Evolutionary conservation across 129 eudicot species (phyloP).

Genomic region (Daucus carota): DNA sequence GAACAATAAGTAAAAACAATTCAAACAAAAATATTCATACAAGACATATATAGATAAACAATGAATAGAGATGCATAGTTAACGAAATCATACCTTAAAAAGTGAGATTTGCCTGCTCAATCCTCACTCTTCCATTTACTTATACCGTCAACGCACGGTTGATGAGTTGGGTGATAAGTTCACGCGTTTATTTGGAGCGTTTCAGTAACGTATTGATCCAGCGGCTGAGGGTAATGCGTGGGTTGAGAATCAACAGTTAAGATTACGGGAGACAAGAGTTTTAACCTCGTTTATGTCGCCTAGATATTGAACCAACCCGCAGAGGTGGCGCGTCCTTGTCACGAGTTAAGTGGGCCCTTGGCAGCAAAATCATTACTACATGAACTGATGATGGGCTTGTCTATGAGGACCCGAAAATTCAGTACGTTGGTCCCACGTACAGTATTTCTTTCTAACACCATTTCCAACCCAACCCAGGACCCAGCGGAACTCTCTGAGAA

Average conservation of each 20-base stretch:
- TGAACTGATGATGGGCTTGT: too few species aligned
- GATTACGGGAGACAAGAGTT: conserved; percentile 11
- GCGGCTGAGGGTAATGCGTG: neutral
- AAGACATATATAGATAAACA: neutral
- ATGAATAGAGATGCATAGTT: conserved; percentile 15
- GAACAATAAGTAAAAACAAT: neutral
- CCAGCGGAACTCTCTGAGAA: too few species aligned
- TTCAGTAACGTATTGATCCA: conserved; percentile 10
- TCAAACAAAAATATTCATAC: neutral
- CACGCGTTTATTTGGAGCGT: conserved; percentile 20
- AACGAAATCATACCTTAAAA: conserved; percentile 30
- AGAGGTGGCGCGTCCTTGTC: neutral
- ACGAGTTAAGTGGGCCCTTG: neutral
- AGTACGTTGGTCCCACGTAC: too few species aligned
- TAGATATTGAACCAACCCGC: neutral
- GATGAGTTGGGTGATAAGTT: neutral
- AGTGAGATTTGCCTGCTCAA: neutral
- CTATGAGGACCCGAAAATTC: too few species aligned
- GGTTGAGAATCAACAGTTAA: conserved; percentile 2
- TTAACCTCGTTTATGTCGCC: neutral
- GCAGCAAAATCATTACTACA: neutral
- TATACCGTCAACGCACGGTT: conserved; percentile 12
- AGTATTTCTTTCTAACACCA: too few species aligned
- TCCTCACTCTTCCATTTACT: conserved; percentile 1
- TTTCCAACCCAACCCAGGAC: too few species aligned